Percentiles rank a stretch among this genome's conserved stretches.
Conservation (phyloP, 352 stramenopile species). For the Phytophthora ohioensis region DNA sequence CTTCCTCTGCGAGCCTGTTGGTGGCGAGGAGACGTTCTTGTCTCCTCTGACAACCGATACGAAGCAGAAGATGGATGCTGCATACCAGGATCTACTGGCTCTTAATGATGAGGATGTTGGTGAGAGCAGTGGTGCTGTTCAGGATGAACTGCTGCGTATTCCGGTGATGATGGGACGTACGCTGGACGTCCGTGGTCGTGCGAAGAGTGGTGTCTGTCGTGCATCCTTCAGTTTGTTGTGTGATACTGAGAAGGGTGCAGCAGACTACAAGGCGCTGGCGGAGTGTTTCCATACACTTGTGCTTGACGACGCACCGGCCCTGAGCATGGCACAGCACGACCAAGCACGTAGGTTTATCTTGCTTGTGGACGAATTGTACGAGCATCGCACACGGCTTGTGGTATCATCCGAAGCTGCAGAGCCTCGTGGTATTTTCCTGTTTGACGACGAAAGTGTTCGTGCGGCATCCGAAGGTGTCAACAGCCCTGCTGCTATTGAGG, state of each 20-base stretch:
- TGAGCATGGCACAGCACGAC: slow-evolving; percentile 92
- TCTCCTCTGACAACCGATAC: slow-evolving; percentile 53
- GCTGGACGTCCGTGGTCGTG: slow-evolving; percentile 55
- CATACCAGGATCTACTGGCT: slow-evolving; percentile 51
- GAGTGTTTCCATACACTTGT: slow-evolving; percentile 93
- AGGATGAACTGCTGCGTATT: slow-evolving; percentile 51
- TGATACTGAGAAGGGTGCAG: slow-evolving; percentile 92
- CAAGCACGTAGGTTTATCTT: slow-evolving; percentile 96
- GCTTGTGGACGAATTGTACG: slow-evolving; percentile 97
- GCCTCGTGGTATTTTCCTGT: slow-evolving; percentile 68
- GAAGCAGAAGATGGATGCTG: slow-evolving; percentile 44
- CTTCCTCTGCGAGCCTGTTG: slow-evolving; percentile 49
- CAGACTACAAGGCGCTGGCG: slow-evolving; percentile 96
- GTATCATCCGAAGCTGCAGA: slow-evolving; percentile 57
- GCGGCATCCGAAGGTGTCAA: slow-evolving; percentile 40
- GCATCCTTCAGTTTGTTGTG: slow-evolving; percentile 96
- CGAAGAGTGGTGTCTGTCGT: slow-evolving; percentile 56
- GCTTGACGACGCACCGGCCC: slow-evolving; percentile 87
- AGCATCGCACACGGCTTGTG: slow-evolving; percentile 78
- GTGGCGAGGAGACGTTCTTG: slow-evolving; percentile 59
- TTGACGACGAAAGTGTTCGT: slow-evolving; percentile 57
- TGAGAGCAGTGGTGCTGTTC: not conserved
- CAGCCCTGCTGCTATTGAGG: slow-evolving; percentile 32
- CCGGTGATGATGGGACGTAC: slow-evolving; percentile 85
- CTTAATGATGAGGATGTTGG: slow-evolving; percentile 14